These are phyloP conservation scores for Bacidia gigantensis DNA, from an alignment of 495 filamentous ascomycete species.

Conservation along the genomic window DNA sequence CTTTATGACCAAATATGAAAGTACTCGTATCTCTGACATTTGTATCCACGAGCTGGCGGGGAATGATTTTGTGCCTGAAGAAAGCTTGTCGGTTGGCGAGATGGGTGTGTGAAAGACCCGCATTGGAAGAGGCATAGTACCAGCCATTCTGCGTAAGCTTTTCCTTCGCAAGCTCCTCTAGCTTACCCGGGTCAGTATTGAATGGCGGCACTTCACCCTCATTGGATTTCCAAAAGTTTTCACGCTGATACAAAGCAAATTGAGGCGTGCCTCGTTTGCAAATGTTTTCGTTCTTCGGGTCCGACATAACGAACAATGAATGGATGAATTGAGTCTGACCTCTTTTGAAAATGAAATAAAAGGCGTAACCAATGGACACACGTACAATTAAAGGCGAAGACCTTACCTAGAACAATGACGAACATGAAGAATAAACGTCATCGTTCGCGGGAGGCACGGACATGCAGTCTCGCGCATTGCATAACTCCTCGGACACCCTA, in stretches of 20 bases:
- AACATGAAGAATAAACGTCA: background rate
- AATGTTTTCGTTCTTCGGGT: conserved; percentile 45
- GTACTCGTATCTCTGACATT: conserved; percentile 42
- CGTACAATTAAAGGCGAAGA: background rate
- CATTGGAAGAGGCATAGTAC: conserved; percentile 54
- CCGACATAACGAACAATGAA: no score
- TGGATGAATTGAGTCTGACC: background rate
- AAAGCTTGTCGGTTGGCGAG: conserved; percentile 55
- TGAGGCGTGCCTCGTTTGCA: conserved; percentile 42
- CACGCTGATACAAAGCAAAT: conserved; percentile 47
- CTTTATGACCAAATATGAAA: conserved; percentile 46
- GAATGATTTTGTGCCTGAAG: conserved; percentile 53
- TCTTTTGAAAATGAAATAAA: background rate
- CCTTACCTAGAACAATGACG: background rate
- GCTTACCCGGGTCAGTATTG: conserved; percentile 42
- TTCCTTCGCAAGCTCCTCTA: conserved; percentile 44
- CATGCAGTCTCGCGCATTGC: no score
- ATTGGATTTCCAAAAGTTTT: conserved; percentile 47
- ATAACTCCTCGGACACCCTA: no score
- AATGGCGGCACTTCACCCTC: conserved; percentile 41
- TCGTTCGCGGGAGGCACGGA: no score
- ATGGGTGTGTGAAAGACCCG: conserved; percentile 51
- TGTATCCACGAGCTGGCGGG: conserved; percentile 48
- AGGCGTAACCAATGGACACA: no score
- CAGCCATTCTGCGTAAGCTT: conserved; percentile 39